Conservation (phyloP, 2,329 filamentous ascomycete species). For the Exophiala spinifera region DNA sequence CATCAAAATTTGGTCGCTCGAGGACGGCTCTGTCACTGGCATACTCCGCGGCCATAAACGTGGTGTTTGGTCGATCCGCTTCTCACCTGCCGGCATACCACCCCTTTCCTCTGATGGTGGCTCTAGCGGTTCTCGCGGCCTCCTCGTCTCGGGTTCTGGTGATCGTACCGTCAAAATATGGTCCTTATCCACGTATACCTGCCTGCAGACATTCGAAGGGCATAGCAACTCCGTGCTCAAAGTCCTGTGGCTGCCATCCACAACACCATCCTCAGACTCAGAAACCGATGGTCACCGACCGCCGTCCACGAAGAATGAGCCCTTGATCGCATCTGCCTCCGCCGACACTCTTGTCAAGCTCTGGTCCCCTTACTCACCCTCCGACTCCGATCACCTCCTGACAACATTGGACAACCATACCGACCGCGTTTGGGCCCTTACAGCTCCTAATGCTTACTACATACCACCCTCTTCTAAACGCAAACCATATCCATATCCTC, state of each 20-base stretch:
- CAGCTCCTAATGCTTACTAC: constrained; percentile 50
- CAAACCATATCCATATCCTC: constrained; percentile 53
- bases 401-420: constrained; percentile 95
- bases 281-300: constrained; percentile 33
- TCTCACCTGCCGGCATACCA: constrained; percentile 76
- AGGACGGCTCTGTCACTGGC: constrained; percentile 85
- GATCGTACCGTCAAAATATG: constrained; percentile 96
- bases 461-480: constrained; percentile 32
- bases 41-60: constrained; percentile 89
- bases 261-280: constrained; percentile 37
- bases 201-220: constrained; percentile 89
- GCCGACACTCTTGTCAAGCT: constrained; percentile 95
- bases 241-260: constrained; percentile 74
- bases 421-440: constrained; percentile 89
- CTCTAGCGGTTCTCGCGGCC: constrained; percentile 69
- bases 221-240: constrained; percentile 95
- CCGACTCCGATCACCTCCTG: constrained; percentile 65
- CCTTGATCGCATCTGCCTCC: constrained; percentile 71
- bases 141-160: constrained; percentile 85
- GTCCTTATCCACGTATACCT: constrained; percentile 89
- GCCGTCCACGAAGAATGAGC: constrained; percentile 23
- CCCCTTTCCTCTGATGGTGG: constrained; percentile 68
- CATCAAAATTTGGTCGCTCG: constrained; percentile 92
- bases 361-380: constrained; percentile 71
- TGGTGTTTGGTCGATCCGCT: constrained; percentile 93